Evolutionary conservation across 768 basidiomycete genomes (phyloP).

Genomic region (Brasilioporus rufonigricans): DNA sequence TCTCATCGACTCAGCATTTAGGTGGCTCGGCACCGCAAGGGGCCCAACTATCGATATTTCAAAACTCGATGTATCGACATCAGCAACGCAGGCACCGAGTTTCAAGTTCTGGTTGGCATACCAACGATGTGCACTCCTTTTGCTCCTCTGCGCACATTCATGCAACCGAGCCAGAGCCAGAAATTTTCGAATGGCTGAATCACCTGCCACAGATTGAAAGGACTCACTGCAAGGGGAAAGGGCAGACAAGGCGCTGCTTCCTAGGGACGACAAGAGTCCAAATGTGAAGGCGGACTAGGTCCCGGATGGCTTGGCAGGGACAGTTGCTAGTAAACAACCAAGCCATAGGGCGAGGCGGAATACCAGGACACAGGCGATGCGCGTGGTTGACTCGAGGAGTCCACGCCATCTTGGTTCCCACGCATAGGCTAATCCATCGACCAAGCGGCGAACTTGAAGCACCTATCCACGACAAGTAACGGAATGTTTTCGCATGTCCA

Average conservation of each 20-base stretch:
- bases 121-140: neutral
- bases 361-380: neutral
- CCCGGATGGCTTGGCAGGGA: neutral
- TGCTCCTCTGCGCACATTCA: neutral
- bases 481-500: no score
- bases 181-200: neutral
- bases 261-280: neutral
- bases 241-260: neutral
- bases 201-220: neutral
- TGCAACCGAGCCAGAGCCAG: neutral
- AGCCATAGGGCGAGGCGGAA: neutral
- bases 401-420: neutral
- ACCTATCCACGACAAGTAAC: no score
- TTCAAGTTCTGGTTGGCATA: neutral
- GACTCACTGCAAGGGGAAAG: neutral
- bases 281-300: neutral
- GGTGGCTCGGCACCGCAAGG: constrained; percentile 2
- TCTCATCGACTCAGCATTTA: neutral
- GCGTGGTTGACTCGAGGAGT: neutral
- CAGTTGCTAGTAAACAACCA: neutral
- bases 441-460: no score
- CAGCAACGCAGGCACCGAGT: neutral
- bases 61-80: neutral
- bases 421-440: neutral
- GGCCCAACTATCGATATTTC: neutral